phyloP scores from a whole-genome alignment of 179 eudicot species.

The Vitellaria paradoxa region DNA sequence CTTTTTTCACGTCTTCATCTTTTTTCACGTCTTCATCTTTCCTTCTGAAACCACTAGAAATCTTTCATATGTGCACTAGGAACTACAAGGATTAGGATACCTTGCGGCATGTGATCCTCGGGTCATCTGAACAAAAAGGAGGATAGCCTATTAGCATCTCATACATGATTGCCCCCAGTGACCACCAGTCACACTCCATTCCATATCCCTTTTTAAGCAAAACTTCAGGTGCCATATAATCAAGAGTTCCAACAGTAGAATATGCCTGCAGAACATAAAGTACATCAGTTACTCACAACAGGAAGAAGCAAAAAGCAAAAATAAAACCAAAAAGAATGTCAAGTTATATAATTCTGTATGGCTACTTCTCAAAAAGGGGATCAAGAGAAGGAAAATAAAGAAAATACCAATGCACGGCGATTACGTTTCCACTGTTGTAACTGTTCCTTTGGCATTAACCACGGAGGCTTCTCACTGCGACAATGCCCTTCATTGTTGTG shows the following conservation, averaged over 20 bases:
- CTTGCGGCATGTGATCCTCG: conserved; percentile 70
- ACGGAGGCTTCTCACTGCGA: conserved; percentile 39
- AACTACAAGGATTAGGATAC: conserved; percentile 19
- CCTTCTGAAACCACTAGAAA: neutral
- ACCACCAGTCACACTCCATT: conserved; percentile 84
- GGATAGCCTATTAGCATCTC: conserved; percentile 83
- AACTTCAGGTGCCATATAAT: conserved; percentile 81
- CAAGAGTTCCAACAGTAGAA: conserved; percentile 77
- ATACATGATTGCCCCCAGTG: conserved; percentile 71
- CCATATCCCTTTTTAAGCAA: conserved; percentile 69
- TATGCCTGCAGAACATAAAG: conserved; percentile 44
- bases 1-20: neutral
- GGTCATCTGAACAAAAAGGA: conserved; percentile 79
- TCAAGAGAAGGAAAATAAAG: neutral
- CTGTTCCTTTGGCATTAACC: conserved; percentile 68
- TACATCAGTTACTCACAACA: conserved; percentile 1
- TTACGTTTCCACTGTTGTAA: conserved; percentile 72
- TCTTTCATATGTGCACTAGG: neutral
- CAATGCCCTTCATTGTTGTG: conserved; percentile 30
- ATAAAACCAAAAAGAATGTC: neutral
- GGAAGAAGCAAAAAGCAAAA: neutral
- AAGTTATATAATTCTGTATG: neutral
- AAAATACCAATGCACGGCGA: conserved; percentile 65
- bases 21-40: neutral
- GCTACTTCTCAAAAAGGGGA: too few species aligned